A percentile compares a stretch with the other conserved stretches of the same genome.
phyloP scores from a whole-genome alignment of 2,329 filamentous ascomycete species.

The Claviceps sp. region DNA sequence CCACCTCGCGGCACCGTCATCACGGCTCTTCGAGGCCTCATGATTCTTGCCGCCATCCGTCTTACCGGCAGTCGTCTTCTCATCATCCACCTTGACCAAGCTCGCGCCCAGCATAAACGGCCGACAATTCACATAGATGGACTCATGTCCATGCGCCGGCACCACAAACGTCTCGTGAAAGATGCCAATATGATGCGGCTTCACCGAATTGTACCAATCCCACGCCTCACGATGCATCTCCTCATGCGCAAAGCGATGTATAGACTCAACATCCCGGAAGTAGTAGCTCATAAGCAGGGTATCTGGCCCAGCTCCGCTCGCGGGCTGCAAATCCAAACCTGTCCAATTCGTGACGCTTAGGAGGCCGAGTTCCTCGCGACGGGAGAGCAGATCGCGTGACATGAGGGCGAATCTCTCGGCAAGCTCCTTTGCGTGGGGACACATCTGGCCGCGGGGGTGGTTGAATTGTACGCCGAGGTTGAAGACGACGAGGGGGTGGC shows the following conservation, averaged over 20 bases:
- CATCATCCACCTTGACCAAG: slow-evolving; percentile 10
- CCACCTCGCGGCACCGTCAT: slow-evolving; percentile 15
- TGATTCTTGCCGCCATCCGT: slow-evolving; percentile 1
- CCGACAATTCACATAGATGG: slow-evolving; percentile 32
- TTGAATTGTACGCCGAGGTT: slow-evolving; percentile 30
- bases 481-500: slow-evolving; percentile 26
- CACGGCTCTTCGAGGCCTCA: not conserved
- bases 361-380: slow-evolving; percentile 32
- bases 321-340: slow-evolving; percentile 5
- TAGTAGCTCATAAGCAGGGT: slow-evolving; percentile 33
- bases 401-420: slow-evolving; percentile 25
- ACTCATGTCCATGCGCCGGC: slow-evolving; percentile 33
- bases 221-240: slow-evolving; percentile 32
- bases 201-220: slow-evolving; percentile 32
- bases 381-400: slow-evolving; percentile 18
- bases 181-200: slow-evolving; percentile 30
- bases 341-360: slow-evolving; percentile 30
- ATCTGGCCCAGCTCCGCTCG: slow-evolving; percentile 24
- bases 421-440: slow-evolving; percentile 29
- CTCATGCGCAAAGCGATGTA: slow-evolving; percentile 39
- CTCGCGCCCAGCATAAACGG: slow-evolving; percentile 23
- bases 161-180: slow-evolving; percentile 42
- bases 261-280: slow-evolving; percentile 33
- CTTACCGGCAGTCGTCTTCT: slow-evolving; percentile 5
- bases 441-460: slow-evolving; percentile 35